Conservation (phyloP, 73 alveolate genomes). For the Tetrahymena borealis region DNA sequence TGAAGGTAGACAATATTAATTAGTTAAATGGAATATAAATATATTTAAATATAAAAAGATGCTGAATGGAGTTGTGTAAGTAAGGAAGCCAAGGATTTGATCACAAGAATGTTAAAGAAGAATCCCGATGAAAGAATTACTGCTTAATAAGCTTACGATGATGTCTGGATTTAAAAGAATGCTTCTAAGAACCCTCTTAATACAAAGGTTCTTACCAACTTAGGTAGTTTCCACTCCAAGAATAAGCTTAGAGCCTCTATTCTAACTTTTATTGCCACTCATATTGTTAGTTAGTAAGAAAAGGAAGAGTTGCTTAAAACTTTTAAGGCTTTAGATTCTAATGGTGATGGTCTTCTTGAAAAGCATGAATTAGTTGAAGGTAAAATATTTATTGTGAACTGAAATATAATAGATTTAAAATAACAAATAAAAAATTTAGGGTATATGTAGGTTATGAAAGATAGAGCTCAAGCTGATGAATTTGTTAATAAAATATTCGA, state of each 20-base stretch:
- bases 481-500: slow-evolving; percentile 37
- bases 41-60: background rate
- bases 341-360: slow-evolving; percentile 32
- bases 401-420: background rate
- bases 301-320: slow-evolving; percentile 16
- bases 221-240: slow-evolving; percentile 14
- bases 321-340: slow-evolving; percentile 14
- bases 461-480: slow-evolving; percentile 6
- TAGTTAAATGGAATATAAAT: background rate
- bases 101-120: slow-evolving; percentile 15
- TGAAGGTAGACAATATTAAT: background rate
- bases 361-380: slow-evolving; percentile 39
- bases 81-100: slow-evolving; percentile 37
- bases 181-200: slow-evolving; percentile 26
- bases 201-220: slow-evolving; percentile 20
- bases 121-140: slow-evolving; percentile 22
- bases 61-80: slow-evolving; percentile 39
- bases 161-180: slow-evolving; percentile 41
- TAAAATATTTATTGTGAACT: background rate
- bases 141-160: slow-evolving; percentile 35
- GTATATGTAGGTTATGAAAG: background rate
- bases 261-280: slow-evolving; percentile 17
- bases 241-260: slow-evolving; percentile 31
- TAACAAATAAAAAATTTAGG: background rate
- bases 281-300: slow-evolving; percentile 18